Percentiles rank a stretch among this genome's conserved stretches.
These are phyloP conservation scores for Pichia exigua DNA, from an alignment of 805 yeast species.

Conservation along the genomic window DNA sequence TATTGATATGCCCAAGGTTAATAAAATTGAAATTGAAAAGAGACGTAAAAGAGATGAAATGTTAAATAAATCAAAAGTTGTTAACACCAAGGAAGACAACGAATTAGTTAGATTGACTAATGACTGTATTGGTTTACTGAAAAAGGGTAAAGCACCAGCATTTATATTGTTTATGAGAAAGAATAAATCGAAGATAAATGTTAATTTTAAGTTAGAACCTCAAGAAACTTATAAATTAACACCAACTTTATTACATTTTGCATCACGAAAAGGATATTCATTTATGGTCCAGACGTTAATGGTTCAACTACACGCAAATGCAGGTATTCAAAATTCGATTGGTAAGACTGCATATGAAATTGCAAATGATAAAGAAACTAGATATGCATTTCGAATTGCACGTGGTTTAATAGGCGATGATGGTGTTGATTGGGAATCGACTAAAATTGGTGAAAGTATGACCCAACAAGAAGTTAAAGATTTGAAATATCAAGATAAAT, in stretches of 20 bases:
- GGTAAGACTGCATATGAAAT: slow-evolving; percentile 69
- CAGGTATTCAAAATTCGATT: slow-evolving; percentile 41
- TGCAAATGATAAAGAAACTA: slow-evolving; percentile 38
- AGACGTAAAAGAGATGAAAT: slow-evolving; percentile 26
- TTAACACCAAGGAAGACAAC: slow-evolving; percentile 15
- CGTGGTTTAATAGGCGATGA: slow-evolving; percentile 63
- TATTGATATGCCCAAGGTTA: slow-evolving; percentile 46
- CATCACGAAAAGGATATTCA: slow-evolving; percentile 56
- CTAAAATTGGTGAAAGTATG: slow-evolving; percentile 56
- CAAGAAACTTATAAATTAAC: slow-evolving; percentile 38
- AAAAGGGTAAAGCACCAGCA: slow-evolving; percentile 71
- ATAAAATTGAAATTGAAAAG: slow-evolving; percentile 23
- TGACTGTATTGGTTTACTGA: slow-evolving; percentile 53
- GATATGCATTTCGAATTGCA: slow-evolving; percentile 57
- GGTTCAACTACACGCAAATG: slow-evolving; percentile 61
- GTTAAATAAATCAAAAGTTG: slow-evolving; percentile 19
- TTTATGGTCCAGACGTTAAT: slow-evolving; percentile 63
- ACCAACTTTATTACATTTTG: slow-evolving; percentile 77
- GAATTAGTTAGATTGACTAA: slow-evolving; percentile 41
- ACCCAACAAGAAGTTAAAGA: slow-evolving; percentile 49
- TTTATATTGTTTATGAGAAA: slow-evolving; percentile 54
- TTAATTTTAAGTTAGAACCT: slow-evolving; percentile 53
- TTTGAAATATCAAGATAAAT: slow-evolving; percentile 12
- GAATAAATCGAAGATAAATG: slow-evolving; percentile 37
- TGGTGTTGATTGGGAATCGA: slow-evolving; percentile 49